A percentile compares a stretch with the other conserved stretches of the same genome.
Conservation (phyloP, 2,329 filamentous ascomycete species). For the Truncatella angustata region DNA sequence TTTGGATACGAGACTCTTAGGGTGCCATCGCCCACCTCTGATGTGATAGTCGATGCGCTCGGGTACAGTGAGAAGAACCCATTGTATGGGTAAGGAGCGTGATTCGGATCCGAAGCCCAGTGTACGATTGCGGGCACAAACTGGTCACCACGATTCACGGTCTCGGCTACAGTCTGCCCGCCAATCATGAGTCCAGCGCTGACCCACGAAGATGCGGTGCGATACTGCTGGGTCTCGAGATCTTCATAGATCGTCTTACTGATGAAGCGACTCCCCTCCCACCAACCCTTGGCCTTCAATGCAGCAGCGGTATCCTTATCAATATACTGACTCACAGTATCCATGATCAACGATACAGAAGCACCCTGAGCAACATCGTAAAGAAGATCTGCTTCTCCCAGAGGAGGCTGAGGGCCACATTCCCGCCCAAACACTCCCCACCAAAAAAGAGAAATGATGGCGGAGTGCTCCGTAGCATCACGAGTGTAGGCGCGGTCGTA, state of each 20-base stretch:
- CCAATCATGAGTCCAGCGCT: constrained; percentile 42
- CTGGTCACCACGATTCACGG: constrained; percentile 34
- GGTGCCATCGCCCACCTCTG: constrained; percentile 32
- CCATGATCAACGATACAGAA: constrained; percentile 36
- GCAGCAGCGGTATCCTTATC: constrained; percentile 23
- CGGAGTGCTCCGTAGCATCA: constrained; percentile 37
- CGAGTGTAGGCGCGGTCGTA: constrained; percentile 37
- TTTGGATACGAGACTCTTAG: constrained; percentile 38
- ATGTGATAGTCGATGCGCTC: constrained; percentile 38
- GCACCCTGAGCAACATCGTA: constrained; percentile 40
- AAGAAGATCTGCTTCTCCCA: constrained; percentile 36
- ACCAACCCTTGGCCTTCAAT: constrained; percentile 29
- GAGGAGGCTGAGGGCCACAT: constrained; percentile 34
- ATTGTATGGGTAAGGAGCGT: constrained; percentile 36
- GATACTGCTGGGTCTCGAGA: constrained; percentile 26
- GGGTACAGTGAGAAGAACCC: constrained; percentile 40
- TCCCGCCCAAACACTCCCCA: constrained; percentile 41
- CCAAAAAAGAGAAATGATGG: constrained; percentile 39
- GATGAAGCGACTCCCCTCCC: constrained; percentile 33
- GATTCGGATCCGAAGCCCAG: constrained; percentile 39
- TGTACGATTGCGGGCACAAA: constrained; percentile 45
- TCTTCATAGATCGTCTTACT: constrained; percentile 34
- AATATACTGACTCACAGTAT: constrained; percentile 27
- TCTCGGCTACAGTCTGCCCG: constrained; percentile 34
- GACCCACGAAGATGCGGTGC: constrained; percentile 39